These are phyloP conservation scores for Colletotrichum lindemuthianum DNA, from an alignment of 2,329 filamentous ascomycete genomes.

Conservation along the genomic window DNA sequence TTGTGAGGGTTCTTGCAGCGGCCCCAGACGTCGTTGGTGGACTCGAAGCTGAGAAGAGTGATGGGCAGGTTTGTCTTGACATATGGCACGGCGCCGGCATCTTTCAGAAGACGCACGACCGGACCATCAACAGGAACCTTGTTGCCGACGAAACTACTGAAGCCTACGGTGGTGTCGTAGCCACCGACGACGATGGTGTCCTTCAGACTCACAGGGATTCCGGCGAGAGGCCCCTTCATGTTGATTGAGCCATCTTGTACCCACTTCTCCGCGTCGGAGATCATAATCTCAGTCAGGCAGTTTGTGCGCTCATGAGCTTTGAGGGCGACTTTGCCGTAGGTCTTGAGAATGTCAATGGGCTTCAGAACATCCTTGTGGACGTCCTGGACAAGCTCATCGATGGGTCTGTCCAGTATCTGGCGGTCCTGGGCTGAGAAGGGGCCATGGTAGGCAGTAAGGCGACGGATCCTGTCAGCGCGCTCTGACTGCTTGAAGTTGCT, in stretches of 20 bases:
- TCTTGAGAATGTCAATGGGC: slow-evolving; percentile 79
- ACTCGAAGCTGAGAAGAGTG: slow-evolving; percentile 88
- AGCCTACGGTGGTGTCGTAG: slow-evolving; percentile 85
- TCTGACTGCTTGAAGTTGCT: slow-evolving; percentile 85
- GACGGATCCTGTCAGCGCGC: slow-evolving; percentile 74
- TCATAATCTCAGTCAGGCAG: slow-evolving; percentile 87
- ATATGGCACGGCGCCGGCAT: slow-evolving; percentile 89
- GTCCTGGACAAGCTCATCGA: slow-evolving; percentile 80
- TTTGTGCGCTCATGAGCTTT: slow-evolving; percentile 89
- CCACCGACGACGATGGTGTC: slow-evolving; percentile 82
- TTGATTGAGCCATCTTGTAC: slow-evolving; percentile 68
- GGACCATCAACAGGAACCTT: slow-evolving; percentile 74
- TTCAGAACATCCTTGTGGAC: slow-evolving; percentile 75
- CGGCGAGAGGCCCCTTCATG: slow-evolving; percentile 82
- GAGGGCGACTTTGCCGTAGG: slow-evolving; percentile 88
- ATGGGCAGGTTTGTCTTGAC: slow-evolving; percentile 93
- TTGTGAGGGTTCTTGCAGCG: slow-evolving; percentile 85
- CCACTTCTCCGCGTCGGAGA: slow-evolving; percentile 83
- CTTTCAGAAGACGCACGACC: slow-evolving; percentile 81
- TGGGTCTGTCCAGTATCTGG: slow-evolving; percentile 75
- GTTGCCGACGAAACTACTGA: slow-evolving; percentile 77
- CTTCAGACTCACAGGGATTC: slow-evolving; percentile 88
- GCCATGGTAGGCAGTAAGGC: slow-evolving; percentile 72
- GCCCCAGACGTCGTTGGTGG: slow-evolving; percentile 82
- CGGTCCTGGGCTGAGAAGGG: slow-evolving; percentile 73